phyloP scores from a whole-genome alignment of 192 early-diverging fungal species.

The Podila epicladia region DNA sequence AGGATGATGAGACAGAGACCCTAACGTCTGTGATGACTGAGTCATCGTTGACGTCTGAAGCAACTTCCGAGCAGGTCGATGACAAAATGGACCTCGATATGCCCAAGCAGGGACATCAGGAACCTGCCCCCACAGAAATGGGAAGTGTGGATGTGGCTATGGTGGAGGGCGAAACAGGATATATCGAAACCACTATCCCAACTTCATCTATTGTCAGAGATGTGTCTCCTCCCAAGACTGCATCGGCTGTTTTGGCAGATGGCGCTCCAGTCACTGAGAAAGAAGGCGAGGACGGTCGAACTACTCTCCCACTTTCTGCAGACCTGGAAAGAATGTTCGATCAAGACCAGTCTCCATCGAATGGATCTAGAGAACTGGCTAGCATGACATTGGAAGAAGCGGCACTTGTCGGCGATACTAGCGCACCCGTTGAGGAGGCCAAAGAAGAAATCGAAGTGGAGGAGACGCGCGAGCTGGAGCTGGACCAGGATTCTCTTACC shows the following conservation, averaged over 20 bases:
- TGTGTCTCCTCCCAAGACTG: neutral
- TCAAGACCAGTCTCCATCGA: too few relatives aligned
- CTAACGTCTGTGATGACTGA: neutral
- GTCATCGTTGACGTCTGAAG: neutral
- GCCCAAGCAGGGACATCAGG: neutral
- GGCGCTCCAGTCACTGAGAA: too few relatives aligned
- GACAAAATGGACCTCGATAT: neutral
- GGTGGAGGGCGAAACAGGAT: neutral
- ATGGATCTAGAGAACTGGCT: too few relatives aligned
- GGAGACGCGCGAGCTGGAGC: conserved; percentile 4
- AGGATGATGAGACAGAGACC: neutral
- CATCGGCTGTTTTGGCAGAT: too few relatives aligned
- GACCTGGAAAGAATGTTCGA: too few relatives aligned
- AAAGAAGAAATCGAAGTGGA: conserved; percentile 5
- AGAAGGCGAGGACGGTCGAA: too few relatives aligned
- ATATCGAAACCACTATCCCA: neutral
- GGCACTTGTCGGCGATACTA: neutral
- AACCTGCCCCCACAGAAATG: too few relatives aligned
- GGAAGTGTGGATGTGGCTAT: neutral
- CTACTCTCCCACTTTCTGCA: too few relatives aligned
- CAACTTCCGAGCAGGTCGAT: neutral
- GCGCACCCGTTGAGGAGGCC: too few relatives aligned
- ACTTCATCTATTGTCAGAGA: neutral
- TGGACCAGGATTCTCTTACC: conserved; percentile 8
- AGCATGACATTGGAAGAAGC: too few relatives aligned